Conservation (phyloP, 345 rosid species). For the Dovyalis caffra region DNA sequence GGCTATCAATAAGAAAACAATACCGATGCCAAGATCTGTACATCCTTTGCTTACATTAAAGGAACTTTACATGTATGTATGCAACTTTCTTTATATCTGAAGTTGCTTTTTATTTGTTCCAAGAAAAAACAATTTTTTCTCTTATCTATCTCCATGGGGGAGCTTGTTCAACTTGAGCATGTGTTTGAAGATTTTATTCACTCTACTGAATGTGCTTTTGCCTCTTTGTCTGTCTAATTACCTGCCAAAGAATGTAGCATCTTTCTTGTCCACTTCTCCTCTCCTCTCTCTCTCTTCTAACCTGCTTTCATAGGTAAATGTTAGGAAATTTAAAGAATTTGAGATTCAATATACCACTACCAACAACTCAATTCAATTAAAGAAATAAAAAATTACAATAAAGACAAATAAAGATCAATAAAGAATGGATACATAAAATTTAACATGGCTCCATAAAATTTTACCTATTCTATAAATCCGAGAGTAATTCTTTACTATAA, state of each 20-base stretch:
- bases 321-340: no score
- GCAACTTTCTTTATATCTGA: not conserved
- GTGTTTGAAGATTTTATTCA: not conserved
- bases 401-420: no score
- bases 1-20: not conserved
- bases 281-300: no score
- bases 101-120: not conserved
- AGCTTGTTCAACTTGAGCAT: not conserved
- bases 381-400: no score
- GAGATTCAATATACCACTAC: no score
- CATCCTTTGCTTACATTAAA: not conserved
- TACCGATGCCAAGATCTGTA: not conserved
- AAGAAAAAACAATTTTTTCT: not conserved
- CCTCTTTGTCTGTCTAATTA: conserved; percentile 4
- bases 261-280: not conserved
- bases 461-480: no score
- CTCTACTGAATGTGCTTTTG: not conserved
- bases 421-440: no score
- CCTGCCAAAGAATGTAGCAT: not conserved
- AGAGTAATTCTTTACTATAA: no score
- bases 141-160: not conserved
- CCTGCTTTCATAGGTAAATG: no score
- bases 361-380: no score
- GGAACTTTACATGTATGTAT: not conserved
- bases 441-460: no score